Base-by-base conservation (phyloP, 2,329 filamentous ascomycete genomes). In the Fusarium pseudoanthophilum region DNA sequence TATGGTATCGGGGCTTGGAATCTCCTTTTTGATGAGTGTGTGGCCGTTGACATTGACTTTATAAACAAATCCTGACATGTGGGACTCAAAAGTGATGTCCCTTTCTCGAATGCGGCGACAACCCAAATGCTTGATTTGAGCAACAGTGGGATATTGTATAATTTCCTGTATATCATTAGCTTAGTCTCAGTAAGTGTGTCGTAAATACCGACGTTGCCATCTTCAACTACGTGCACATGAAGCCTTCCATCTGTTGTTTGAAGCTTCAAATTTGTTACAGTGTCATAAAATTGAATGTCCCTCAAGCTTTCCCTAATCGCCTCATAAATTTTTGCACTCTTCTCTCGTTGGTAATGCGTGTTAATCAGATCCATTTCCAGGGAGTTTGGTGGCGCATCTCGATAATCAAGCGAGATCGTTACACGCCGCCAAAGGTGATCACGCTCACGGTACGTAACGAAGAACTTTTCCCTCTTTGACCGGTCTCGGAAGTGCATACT, bases 401-500 rank as follows among this genome's bases (percentile, higher is more conserved):
- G 91, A 82, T 98, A 99, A 83, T 99, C 96, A 76, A 97, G 90
- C 2, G 96, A 98, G 36, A 99, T 91, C 6, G 96, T 98, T 57
- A 99, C 92, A 56, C 95, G 89, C 62, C 94, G 90, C 93, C 95
- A 97, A 69, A 90, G 86, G 71, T 90, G 92, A 9, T 93, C 91
- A 53, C 89, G 88, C 80, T 97, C 92, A 53, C 95, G 93, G 80
- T 93, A 99, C 0, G 96, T 98, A 72, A 99, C 92, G 81, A 98
- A 99, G 85, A 98, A 98, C 82, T 99, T 99, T 82, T 99, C 96
- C 48, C 95, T 90, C 77, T 93, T 93, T 18, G 95, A 97, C 78
- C 92, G 92, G 83, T 99, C 96, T 67, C 95, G 91, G 82, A 98
- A 99, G 82, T 97, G 95, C 96, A 99, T 98, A 83, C 95, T 98